Conservation (phyloP, 192 early-diverging fungal genomes). For the Spizellomyces punctatus region DNA sequence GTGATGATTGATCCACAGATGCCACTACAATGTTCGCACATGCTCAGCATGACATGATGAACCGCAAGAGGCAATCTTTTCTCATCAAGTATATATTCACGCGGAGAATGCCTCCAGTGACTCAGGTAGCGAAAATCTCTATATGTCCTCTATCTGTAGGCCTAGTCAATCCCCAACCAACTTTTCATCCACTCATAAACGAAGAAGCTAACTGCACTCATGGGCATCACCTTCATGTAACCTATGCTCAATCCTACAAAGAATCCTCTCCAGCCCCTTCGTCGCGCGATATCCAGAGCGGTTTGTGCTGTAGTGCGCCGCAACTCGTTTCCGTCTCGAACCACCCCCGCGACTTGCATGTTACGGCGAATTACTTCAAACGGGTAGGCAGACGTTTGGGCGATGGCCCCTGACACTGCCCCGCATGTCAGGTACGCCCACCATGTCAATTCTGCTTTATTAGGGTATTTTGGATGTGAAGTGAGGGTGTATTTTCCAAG, state of each 20-base stretch:
- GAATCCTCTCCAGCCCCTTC: constrained; percentile 79
- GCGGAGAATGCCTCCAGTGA: too few relatives aligned
- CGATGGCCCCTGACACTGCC: constrained; percentile 79
- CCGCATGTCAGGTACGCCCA: constrained; percentile 83
- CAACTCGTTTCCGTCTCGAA: constrained; percentile 1
- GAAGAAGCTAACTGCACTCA: constrained; percentile 87
- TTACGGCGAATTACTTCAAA: constrained; percentile 76
- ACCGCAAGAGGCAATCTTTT: too few relatives aligned
- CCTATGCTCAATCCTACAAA: constrained; percentile 98
- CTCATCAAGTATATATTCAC: too few relatives aligned
- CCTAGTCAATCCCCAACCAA: constrained; percentile 46
- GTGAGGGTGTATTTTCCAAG: constrained; percentile 24
- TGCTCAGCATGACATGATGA: too few relatives aligned
- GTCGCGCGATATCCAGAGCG: constrained; percentile 61
- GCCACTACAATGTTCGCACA: too few relatives aligned
- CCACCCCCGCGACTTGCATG: constrained; percentile 48
- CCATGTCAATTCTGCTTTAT: constrained; percentile 44
- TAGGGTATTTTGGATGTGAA: background rate
- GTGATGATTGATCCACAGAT: too few relatives aligned
- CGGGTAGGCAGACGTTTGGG: constrained; percentile 89
- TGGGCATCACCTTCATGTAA: constrained; percentile 92
- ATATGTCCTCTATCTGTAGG: too few relatives aligned
- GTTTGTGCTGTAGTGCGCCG: constrained; percentile 54
- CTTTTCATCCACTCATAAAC: constrained; percentile 82
- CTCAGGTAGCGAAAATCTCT: too few relatives aligned